These are phyloP conservation scores for Chrysoporthe austroafricana DNA, from an alignment of 2,329 filamentous ascomycete genomes.

Conservation along the genomic window DNA sequence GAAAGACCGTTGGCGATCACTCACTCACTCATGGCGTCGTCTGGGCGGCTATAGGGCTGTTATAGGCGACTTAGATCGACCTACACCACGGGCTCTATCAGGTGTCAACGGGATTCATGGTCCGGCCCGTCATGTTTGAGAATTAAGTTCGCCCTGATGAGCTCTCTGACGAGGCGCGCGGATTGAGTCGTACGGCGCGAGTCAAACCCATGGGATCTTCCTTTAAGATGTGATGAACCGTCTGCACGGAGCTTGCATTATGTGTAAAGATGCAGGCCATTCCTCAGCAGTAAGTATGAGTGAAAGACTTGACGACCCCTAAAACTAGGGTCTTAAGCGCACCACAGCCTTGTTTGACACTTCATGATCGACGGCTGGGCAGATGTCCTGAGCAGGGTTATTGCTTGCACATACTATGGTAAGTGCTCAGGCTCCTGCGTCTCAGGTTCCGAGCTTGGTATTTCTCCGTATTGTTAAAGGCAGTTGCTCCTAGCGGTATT, in stretches of 20 bases:
- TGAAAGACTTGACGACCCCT: neutral
- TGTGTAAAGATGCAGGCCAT: neutral
- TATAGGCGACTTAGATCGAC: constrained; percentile 7
- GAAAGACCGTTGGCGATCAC: constrained; percentile 11
- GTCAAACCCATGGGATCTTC: neutral
- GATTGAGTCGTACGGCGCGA: neutral
- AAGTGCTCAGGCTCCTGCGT: neutral
- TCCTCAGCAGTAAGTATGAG: neutral
- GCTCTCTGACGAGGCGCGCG: constrained; percentile 4
- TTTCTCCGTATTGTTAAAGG: neutral
- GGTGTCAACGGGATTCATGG: neutral
- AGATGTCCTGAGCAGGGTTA: neutral
- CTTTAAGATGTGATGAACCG: neutral
- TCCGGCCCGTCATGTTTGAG: constrained; percentile 21
- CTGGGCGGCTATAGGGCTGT: constrained; percentile 8
- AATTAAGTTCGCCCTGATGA: constrained; percentile 15
- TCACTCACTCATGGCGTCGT: neutral
- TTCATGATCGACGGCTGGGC: constrained; percentile 6
- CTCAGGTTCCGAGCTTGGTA: constrained; percentile 4
- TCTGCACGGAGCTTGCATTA: neutral
- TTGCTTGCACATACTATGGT: neutral
- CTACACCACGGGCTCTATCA: neutral
- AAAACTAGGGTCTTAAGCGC: neutral
- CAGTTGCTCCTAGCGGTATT: neutral
- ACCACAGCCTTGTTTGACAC: neutral